Conservation (phyloP, 2,329 filamentous ascomycete genomes). For the Fusarium sororula region DNA sequence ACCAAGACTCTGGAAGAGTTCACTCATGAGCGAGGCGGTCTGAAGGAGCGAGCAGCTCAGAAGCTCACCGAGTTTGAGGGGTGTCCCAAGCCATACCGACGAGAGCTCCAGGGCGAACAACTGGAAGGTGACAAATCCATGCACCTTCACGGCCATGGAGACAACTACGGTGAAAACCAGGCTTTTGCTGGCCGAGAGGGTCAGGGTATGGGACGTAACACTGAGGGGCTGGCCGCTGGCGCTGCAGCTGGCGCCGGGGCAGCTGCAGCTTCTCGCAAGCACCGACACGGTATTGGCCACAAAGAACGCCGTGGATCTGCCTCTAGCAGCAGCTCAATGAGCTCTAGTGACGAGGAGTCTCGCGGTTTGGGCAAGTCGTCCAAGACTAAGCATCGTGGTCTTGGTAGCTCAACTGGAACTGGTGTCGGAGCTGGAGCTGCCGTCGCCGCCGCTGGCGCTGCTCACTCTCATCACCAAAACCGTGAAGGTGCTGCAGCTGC, state of each 20-base stretch:
- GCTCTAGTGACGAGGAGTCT: constrained; percentile 30
- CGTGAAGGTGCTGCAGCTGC: not conserved
- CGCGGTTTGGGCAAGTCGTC: constrained; percentile 23
- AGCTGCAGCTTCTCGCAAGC: constrained; percentile 16
- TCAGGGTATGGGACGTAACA: not conserved
- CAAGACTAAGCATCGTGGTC: constrained; percentile 22
- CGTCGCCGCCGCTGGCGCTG: constrained; percentile 4
- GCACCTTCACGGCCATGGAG: constrained; percentile 22
- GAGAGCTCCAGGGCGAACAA: constrained; percentile 14
- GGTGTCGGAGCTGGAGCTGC: constrained; percentile 2
- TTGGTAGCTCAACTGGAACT: constrained; percentile 10
- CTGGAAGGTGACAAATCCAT: constrained; percentile 25
- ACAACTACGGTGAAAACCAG: constrained; percentile 28
- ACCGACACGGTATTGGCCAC: constrained; percentile 13
- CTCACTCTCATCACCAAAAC: constrained; percentile 24
- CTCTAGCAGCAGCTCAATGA: constrained; percentile 19
- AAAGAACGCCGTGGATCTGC: constrained; percentile 17
- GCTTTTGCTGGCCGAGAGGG: constrained; percentile 2
- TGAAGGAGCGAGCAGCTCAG: constrained; percentile 63
- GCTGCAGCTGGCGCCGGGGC: constrained; percentile 21
- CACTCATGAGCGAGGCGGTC: constrained; percentile 52
- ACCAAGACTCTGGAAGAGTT: constrained; percentile 73
- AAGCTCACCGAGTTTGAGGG: constrained; percentile 68
- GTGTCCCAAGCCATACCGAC: constrained; percentile 57
- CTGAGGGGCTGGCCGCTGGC: constrained; percentile 18